Evolutionary conservation across 2,329 filamentous ascomycete genomes (phyloP), one percentile per base, ranked within the genome.

Genomic region (Erysiphe pisi): DNA sequence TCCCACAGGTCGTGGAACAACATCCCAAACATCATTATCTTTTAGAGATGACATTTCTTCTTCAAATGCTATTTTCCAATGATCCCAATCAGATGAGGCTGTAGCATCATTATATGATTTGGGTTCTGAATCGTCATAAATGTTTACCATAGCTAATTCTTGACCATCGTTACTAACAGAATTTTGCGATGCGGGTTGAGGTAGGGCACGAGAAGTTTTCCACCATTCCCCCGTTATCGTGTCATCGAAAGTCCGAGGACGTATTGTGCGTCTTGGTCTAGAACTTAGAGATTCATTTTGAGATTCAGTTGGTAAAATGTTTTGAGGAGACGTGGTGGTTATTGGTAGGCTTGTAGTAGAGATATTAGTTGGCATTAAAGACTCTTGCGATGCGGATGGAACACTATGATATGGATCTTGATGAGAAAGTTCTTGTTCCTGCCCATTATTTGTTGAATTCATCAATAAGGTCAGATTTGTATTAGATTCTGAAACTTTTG

Each of bases 11-110:
- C 61, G 61, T n/a, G 61, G 61, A 65, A 65, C 61, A 28, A 65
- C 22, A 25, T 65, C 28, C 22, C 31, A 65, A 1, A 65, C 6
- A 65, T 65, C 61, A 56, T 56, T 56, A 18, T 65, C 28, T 65
- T 65, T 65, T 36, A 65, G 61, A 25, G 61, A 65, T 65, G 31
- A 65, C 22, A 65, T 65, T 25, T 65, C 61, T 65, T 65, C 61
- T n/a, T 65, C 31, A 65, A 65, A 65, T 65, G 61, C 61, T n/a
- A 65, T 65, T 65, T 65, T 65, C 22, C 61, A 65, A 36, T 65
- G 18, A n/a, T 65, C n/a, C 61, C 7, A 65, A 25, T 65, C 28
- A n/a, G 61, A 18, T 65, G 7, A 65, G 6, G 61, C 61, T 25
- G 20, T 36, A 65, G 61, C 61, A 65, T 28, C 61, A 65, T 28